These are phyloP conservation scores for Gossypium aridum DNA, from an alignment of 441 rosid species.

Conservation along the genomic window DNA sequence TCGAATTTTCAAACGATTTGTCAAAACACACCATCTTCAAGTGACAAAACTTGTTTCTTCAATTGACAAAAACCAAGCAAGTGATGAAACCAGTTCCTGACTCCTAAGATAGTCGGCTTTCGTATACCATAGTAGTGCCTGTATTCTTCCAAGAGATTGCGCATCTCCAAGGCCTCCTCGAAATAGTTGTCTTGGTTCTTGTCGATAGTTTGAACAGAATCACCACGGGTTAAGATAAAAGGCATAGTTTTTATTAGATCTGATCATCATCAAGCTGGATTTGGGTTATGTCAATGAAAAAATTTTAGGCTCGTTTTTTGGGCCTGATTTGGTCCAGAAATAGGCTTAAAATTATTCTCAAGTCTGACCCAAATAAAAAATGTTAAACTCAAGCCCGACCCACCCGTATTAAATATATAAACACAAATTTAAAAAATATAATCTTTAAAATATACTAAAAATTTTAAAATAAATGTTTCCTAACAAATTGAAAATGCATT, in stretches of 20 bases:
- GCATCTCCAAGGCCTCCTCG: constrained; percentile 71
- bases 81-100: constrained; percentile 61
- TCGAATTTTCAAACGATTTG: constrained; percentile 59
- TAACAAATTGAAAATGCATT: too few relatives aligned
- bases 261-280: too few relatives aligned
- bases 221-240: constrained; percentile 66
- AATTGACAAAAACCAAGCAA: constrained; percentile 71
- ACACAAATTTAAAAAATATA: too few relatives aligned
- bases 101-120: constrained; percentile 64
- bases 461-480: too few relatives aligned
- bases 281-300: too few relatives aligned
- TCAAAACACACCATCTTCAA: constrained; percentile 64
- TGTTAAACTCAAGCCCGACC: too few relatives aligned
- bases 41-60: constrained; percentile 72
- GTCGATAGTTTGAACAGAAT: constrained; percentile 70
- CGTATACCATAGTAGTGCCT: constrained; percentile 43
- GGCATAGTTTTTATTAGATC: constrained; percentile 47
- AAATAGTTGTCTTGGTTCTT: constrained; percentile 78
- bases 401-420: too few relatives aligned
- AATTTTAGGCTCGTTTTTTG: too few relatives aligned
- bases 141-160: constrained; percentile 62
- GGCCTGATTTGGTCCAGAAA: fast-evolving
- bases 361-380: fast-evolving
- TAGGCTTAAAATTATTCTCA: too few relatives aligned
- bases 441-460: too few relatives aligned